These are phyloP conservation scores for Saturnispora sanitii DNA, from an alignment of 805 yeast species.

Conservation along the genomic window DNA sequence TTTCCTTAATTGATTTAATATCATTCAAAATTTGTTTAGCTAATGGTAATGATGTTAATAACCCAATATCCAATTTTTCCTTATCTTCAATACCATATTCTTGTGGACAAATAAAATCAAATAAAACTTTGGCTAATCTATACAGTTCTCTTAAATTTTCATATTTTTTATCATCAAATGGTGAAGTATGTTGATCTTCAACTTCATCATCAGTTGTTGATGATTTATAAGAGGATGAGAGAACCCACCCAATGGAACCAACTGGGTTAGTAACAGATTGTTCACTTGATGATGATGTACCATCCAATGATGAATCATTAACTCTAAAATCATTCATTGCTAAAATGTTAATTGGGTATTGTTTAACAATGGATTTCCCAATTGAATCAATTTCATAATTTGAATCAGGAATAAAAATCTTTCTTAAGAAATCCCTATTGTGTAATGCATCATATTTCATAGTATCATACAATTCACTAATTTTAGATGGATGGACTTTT, in stretches of 20 bases:
- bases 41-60: slow-evolving; percentile 85
- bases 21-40: slow-evolving; percentile 81
- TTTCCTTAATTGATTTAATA: slow-evolving; percentile 65
- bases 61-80: slow-evolving; percentile 92
- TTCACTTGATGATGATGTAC: slow-evolving; percentile 17
- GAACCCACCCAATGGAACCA: slow-evolving; percentile 69
- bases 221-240: slow-evolving; percentile 28
- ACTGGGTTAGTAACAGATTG: slow-evolving; percentile 28
- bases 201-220: slow-evolving; percentile 13
- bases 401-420: slow-evolving; percentile 58
- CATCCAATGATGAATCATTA: slow-evolving; percentile 30
- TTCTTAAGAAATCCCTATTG: slow-evolving; percentile 79
- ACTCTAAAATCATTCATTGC: slow-evolving; percentile 71
- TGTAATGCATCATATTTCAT: slow-evolving; percentile 98
- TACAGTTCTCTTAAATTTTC: slow-evolving; percentile 80
- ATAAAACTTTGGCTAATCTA: slow-evolving; percentile 80
- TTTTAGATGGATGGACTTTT: slow-evolving; percentile 95
- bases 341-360: slow-evolving; percentile 62
- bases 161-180: slow-evolving; percentile 73
- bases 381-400: slow-evolving; percentile 25
- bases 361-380: slow-evolving; percentile 48
- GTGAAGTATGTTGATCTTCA: slow-evolving; percentile 26
- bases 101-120: slow-evolving; percentile 97
- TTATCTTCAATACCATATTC: slow-evolving; percentile 95
- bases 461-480: slow-evolving; percentile 92